A percentile compares a stretch with the other conserved stretches of the same genome.
Conservation (phyloP, 2,329 filamentous ascomycete genomes). For the Botrytis hyacinthi region DNA sequence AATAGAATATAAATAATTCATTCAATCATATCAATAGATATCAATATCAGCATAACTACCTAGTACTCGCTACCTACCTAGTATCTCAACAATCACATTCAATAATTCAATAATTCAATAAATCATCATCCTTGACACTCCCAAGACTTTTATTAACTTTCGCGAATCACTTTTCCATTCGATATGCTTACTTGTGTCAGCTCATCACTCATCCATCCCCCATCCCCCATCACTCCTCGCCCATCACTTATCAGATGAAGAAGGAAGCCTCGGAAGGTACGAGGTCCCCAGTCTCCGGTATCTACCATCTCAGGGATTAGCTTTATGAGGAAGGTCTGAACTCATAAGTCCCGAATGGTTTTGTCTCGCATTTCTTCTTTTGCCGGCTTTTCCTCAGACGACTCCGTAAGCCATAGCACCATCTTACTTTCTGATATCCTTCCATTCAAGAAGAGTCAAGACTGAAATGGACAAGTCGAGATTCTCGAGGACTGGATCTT, state of each 20-base stretch:
- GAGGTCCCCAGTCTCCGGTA: not conserved
- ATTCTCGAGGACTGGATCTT: not conserved
- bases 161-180: not conserved
- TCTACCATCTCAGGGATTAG: not conserved
- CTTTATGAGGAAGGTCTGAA: slow-evolving; percentile 6
- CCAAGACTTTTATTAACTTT: not conserved
- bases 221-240: too few species aligned
- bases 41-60: not conserved
- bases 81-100: not conserved
- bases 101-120: not conserved
- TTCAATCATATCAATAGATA: not conserved
- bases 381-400: not conserved
- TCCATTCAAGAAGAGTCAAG: not conserved
- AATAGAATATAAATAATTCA: not conserved
- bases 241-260: not conserved
- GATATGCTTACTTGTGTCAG: not conserved
- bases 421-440: not conserved
- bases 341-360: not conserved
- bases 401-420: not conserved
- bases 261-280: not conserved
- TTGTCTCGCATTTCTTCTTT: not conserved
- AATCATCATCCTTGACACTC: not conserved
- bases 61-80: too few species aligned
- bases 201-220: not conserved
- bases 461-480: not conserved